phyloP scores from a whole-genome alignment of 805 yeast genomes.

The Zygotorulaspora danielsina region DNA sequence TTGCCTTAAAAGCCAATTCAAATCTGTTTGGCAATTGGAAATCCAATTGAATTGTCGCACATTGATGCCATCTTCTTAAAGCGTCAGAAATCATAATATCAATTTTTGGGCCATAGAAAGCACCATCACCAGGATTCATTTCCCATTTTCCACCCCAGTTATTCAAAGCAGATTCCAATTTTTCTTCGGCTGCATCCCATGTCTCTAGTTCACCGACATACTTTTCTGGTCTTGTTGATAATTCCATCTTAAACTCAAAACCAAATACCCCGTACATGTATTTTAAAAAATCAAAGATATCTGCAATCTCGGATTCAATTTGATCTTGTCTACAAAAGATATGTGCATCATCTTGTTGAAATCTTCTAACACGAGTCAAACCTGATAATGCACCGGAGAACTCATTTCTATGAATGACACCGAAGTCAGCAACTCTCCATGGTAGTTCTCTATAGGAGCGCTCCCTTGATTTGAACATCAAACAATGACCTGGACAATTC shows the following conservation, averaged over 20 bases:
- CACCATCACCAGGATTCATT: conserved; percentile 96
- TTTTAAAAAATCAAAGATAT: conserved; percentile 80
- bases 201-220: conserved; percentile 91
- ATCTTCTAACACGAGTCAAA: conserved; percentile 94
- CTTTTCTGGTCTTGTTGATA: conserved; percentile 96
- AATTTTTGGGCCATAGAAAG: conserved; percentile 92
- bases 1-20: conserved; percentile 79
- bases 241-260: conserved; percentile 92
- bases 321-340: conserved; percentile 93
- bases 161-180: conserved; percentile 76
- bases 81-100: conserved; percentile 96
- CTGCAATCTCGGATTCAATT: conserved; percentile 78
- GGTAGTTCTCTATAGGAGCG: conserved; percentile 96
- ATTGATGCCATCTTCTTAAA: conserved; percentile 93
- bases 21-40: conserved; percentile 97
- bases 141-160: conserved; percentile 90
- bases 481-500: conserved; percentile 91
- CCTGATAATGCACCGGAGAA: conserved; percentile 92
- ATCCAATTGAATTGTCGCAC: conserved; percentile 98
- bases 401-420: conserved; percentile 96
- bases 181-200: conserved; percentile 88
- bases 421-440: conserved; percentile 98
- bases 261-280: conserved; percentile 88
- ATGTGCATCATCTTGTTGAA: conserved; percentile 99
- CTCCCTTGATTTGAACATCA: conserved; percentile 86